Percentiles rank a stretch among this genome's conserved stretches.
phyloP scores from a whole-genome alignment of 495 filamentous ascomycete species.

The Penicillium alfredii region DNA sequence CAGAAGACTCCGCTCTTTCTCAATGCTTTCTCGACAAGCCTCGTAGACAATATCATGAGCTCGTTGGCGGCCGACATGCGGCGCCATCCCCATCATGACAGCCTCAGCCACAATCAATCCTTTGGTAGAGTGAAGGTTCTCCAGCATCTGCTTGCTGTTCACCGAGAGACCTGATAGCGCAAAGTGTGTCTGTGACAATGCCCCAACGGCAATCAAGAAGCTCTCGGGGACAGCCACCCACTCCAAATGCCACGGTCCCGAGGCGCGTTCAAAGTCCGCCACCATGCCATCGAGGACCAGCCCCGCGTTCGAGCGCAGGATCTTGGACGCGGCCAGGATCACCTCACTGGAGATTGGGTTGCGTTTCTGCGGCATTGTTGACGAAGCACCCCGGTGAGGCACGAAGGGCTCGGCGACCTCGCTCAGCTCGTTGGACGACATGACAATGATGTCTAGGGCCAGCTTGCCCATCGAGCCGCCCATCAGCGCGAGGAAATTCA shows the following conservation, averaged over 20 bases:
- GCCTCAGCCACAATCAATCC: slow-evolving; percentile 51
- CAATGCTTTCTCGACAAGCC: slow-evolving; percentile 46
- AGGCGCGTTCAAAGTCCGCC: slow-evolving; percentile 48
- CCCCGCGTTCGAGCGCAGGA: slow-evolving; percentile 43
- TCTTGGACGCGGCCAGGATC: slow-evolving; percentile 46
- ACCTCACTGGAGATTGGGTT: slow-evolving; percentile 51
- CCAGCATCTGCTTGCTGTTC: slow-evolving; percentile 38
- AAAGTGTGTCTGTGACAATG: slow-evolving; percentile 44
- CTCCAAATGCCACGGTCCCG: slow-evolving; percentile 50
- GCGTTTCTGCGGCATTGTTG: slow-evolving; percentile 52
- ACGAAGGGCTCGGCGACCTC: slow-evolving; percentile 52
- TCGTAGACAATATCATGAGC: slow-evolving; percentile 52
- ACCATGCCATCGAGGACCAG: slow-evolving; percentile 50
- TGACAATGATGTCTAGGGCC: slow-evolving; percentile 50
- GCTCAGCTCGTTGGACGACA: slow-evolving; percentile 49
- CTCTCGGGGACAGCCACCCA: slow-evolving; percentile 49
- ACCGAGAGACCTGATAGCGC: slow-evolving; percentile 43
- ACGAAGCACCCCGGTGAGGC: slow-evolving; percentile 47
- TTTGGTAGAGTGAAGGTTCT: slow-evolving; percentile 42
- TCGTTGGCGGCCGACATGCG: slow-evolving; percentile 39
- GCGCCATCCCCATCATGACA: slow-evolving; percentile 52
- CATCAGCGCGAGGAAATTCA: slow-evolving; percentile 45
- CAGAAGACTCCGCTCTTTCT: slow-evolving; percentile 34
- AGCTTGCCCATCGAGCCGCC: slow-evolving; percentile 47
- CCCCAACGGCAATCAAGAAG: slow-evolving; percentile 46